Base-by-base conservation (phyloP, 1,139 yeast species). In the Blastobotrys apis region DNA sequence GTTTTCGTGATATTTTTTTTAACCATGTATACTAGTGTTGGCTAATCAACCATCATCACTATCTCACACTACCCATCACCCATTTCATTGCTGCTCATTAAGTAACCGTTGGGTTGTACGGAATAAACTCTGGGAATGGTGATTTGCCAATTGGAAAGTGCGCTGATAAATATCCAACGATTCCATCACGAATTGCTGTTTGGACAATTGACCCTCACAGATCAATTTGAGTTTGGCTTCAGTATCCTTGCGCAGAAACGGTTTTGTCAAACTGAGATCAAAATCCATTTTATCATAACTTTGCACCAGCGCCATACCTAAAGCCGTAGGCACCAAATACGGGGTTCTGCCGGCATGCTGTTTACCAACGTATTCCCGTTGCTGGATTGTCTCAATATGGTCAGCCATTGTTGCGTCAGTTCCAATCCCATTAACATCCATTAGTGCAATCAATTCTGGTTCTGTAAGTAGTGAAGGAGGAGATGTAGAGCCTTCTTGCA, bases 381-480 rank as follows among this genome's bases (percentile, higher is more conserved):
- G 63, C 21, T 75, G 67, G 37, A 94, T 80, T 58, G 85, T 90
- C 49, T 84, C 90, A 31, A 94, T 92, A 63, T 94, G 99, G 36
- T 92, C 98, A 0, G 98, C 98, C 67, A 94, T 94, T 0, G 99
- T 94, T 1, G 99, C 98, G 68, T 94, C 99, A 0, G 99, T 94
- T 1, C 99, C 99, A 39, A 94, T 94, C 0, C 97, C 97, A 65
- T 94, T 94, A 5, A 80, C 86, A 67, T 94, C 98, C 99, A 94
- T 94, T 41, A 92, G 67, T 9, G 88, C 84, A 66, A 94, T 87
- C 30, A 94, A 71, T 57, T 92, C 98, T 0, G 96, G 75, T 64
- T 94, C 99, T 0, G 98, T 90, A 73, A 94, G 75, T 45, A 80
- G 83, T 31, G 69, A 68, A 0, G 98, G 98, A 0, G 96, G 80